Percentiles rank a stretch among this genome's conserved stretches.
Conservation (phyloP, 768 basidiomycete genomes). For the Pleurotus ostreatus region DNA sequence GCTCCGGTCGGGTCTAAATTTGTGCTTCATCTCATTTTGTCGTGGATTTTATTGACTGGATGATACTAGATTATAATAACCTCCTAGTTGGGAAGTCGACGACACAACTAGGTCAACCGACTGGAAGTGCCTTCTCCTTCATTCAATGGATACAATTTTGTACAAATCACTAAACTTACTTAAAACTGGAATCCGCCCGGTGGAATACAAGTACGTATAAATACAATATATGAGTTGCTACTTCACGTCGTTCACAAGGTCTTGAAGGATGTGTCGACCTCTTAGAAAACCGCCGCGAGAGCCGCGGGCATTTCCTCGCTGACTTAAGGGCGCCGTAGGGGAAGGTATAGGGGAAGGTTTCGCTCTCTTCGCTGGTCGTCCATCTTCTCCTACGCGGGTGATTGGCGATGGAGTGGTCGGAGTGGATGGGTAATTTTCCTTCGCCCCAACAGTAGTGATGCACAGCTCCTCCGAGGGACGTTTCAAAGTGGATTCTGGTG, state of each 20-base stretch:
- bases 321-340: neutral
- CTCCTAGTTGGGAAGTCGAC: no score
- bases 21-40: no score
- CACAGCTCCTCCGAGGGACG: neutral
- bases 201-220: no score
- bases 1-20: no score
- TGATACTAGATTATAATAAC: no score
- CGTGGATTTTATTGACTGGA: no score
- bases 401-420: neutral
- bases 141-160: no score
- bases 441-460: neutral
- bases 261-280: constrained; percentile 1
- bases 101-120: no score
- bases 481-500: neutral
- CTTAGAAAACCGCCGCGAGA: neutral
- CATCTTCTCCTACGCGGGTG: no score
- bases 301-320: neutral
- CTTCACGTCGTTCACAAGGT: constrained; percentile 2
- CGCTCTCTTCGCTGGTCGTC: neutral
- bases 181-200: no score
- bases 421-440: neutral
- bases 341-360: neutral
- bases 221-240: neutral
- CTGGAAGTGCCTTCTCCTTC: no score
- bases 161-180: no score